phyloP scores from a whole-genome alignment of 305 asterid genomes.

The Withania somnifera region DNA sequence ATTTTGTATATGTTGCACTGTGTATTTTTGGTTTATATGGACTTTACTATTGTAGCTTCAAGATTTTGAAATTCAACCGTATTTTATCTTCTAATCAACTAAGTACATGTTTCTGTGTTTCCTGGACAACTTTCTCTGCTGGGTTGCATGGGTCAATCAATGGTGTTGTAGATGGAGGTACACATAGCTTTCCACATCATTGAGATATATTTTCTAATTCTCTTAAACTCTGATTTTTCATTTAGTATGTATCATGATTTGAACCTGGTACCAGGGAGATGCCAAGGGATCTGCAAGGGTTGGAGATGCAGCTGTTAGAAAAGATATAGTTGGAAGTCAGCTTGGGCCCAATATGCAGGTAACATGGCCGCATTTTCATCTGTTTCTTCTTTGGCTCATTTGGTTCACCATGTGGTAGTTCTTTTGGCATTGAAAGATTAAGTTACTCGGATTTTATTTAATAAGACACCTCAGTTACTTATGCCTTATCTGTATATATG shows the following conservation, averaged over 20 bases:
- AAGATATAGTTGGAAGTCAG: slow-evolving; percentile 33
- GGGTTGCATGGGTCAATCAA: slow-evolving; percentile 8
- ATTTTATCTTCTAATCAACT: not conserved
- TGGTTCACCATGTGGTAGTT: not conserved
- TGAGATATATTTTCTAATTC: not conserved
- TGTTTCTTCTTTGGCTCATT: not conserved
- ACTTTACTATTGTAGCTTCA: not conserved
- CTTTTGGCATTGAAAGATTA: not conserved
- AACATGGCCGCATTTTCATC: not conserved
- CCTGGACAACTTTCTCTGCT: not conserved
- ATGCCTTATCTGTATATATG: too few species aligned
- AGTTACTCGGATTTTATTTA: slow-evolving; percentile 4
- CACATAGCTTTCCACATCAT: not conserved
- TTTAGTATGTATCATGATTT: not conserved
- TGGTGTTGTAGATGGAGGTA: slow-evolving; percentile 41
- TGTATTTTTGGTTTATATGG: not conserved
- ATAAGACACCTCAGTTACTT: not conserved
- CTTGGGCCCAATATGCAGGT: slow-evolving; percentile 36
- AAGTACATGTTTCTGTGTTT: not conserved
- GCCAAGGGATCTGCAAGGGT: slow-evolving; percentile 42
- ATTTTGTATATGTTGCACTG: not conserved
- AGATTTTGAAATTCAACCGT: not conserved
- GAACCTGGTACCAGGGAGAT: slow-evolving; percentile 33
- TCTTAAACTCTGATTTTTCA: slow-evolving; percentile 1
- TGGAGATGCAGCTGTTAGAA: slow-evolving; percentile 39